Percentiles rank a stretch among this genome's conserved stretches.
These are phyloP conservation scores for Chlamydomonas sp. DNA, from an alignment of 139 green algal species.

Conservation along the genomic window DNA sequence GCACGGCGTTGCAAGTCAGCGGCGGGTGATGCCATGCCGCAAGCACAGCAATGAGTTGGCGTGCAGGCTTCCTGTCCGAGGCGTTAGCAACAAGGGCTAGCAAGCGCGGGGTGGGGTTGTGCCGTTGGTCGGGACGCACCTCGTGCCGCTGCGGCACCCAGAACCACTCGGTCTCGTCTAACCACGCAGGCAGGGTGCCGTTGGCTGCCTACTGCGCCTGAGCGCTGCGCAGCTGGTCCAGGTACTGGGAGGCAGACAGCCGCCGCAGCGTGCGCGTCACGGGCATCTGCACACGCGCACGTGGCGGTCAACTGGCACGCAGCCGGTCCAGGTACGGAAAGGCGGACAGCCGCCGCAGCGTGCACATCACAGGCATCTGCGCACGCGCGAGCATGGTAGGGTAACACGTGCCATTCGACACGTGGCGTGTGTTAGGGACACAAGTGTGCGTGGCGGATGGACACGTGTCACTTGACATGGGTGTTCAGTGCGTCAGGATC, in stretches of 20 bases:
- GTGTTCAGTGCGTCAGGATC: too few species aligned
- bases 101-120: too few species aligned
- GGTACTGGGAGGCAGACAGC: conserved; percentile 42
- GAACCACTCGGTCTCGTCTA: conserved; percentile 66
- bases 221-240: conserved; percentile 40
- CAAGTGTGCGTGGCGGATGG: too few species aligned
- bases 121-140: conserved; percentile 9
- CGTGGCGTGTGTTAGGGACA: too few species aligned
- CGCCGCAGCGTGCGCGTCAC: conserved; percentile 51
- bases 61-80: too few species aligned
- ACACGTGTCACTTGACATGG: too few species aligned
- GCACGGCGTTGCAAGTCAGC: too few species aligned
- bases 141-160: conserved; percentile 55
- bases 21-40: too few species aligned
- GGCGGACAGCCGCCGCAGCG: conserved; percentile 40
- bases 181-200: conserved; percentile 43
- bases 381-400: too few species aligned
- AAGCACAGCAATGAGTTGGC: too few species aligned
- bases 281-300: conserved; percentile 28
- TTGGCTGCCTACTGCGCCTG: conserved; percentile 28
- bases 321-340: conserved; percentile 46
- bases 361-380: conserved; percentile 54
- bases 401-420: too few species aligned
- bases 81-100: too few species aligned
- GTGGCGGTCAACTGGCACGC: not conserved